Conservation (phyloP, 1,284 basidiomycete genomes). For the Tylopilus orsonianus region DNA sequence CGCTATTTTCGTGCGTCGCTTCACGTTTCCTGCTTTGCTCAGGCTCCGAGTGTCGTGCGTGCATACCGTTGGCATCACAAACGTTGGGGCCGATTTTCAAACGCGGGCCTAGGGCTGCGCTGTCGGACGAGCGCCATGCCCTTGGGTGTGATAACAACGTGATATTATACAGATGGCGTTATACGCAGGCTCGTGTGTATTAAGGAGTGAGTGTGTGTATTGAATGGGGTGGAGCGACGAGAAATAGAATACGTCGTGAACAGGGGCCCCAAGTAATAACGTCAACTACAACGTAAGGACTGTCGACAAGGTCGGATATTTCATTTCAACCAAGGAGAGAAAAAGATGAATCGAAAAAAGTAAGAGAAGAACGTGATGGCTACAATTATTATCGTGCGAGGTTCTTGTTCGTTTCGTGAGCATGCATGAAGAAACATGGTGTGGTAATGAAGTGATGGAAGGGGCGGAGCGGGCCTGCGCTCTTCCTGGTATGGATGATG, state of each 20-base stretch:
- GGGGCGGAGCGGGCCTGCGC: slow-evolving; percentile 15
- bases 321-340: slow-evolving; percentile 6
- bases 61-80: no score
- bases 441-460: slow-evolving; percentile 4
- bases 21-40: no score
- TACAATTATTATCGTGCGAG: slow-evolving; percentile 15
- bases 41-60: no score
- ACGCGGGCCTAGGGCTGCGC: no score
- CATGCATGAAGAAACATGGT: slow-evolving; percentile 17
- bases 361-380: slow-evolving; percentile 2
- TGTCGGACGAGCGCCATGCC: background rate
- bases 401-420: slow-evolving; percentile 17
- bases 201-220: no score
- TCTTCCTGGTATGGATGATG: slow-evolving; percentile 16
- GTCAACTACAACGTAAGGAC: slow-evolving; percentile 19
- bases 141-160: background rate
- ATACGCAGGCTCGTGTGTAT: background rate
- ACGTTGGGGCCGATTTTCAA: background rate
- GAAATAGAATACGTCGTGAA: background rate
- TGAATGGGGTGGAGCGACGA: slow-evolving; percentile 7
- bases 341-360: background rate
- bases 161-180: background rate
- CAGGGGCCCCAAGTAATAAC: slow-evolving; percentile 2
- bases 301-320: slow-evolving; percentile 23
- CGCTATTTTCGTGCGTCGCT: background rate